A percentile compares a stretch with the other conserved stretches of the same genome.
phyloP scores from a whole-genome alignment of 768 basidiomycete species.

The Lepiota venenata region DNA sequence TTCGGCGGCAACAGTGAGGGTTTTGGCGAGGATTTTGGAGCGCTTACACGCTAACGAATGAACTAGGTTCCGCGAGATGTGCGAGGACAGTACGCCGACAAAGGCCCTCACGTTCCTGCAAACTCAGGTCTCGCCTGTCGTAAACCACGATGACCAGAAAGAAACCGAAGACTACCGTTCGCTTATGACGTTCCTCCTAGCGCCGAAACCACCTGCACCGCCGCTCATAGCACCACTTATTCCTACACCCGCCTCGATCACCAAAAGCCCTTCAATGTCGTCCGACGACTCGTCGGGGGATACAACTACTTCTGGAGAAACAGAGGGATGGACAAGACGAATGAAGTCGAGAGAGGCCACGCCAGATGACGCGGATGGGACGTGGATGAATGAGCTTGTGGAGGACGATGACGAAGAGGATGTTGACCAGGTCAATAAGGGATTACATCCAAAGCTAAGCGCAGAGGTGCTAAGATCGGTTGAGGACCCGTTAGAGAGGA shows the following conservation, averaged over 20 bases:
- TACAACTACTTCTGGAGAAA: slow-evolving; percentile 13
- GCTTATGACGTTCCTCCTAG: slow-evolving; percentile 61
- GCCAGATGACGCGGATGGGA: slow-evolving; percentile 20
- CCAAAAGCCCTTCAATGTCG: slow-evolving; percentile 11
- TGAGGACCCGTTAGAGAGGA: slow-evolving; percentile 23
- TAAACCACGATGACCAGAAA: slow-evolving; percentile 60
- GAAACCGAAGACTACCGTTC: slow-evolving; percentile 64
- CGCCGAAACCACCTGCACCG: slow-evolving; percentile 26
- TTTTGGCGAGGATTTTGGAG: neutral
- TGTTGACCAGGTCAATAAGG: neutral
- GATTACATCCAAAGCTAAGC: slow-evolving; percentile 11
- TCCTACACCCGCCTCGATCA: slow-evolving; percentile 2
- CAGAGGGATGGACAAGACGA: slow-evolving; percentile 36
- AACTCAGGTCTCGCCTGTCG: slow-evolving; percentile 64
- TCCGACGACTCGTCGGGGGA: slow-evolving; percentile 34
- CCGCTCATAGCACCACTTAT: slow-evolving; percentile 14
- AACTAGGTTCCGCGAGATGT: slow-evolving; percentile 78
- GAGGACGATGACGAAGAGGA: slow-evolving; percentile 27
- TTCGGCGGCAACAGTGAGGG: slow-evolving; percentile 72
- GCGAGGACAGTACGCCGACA: slow-evolving; percentile 55
- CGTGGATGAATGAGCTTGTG: slow-evolving; percentile 34
- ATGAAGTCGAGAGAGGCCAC: slow-evolving; percentile 31
- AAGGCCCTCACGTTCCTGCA: slow-evolving; percentile 72
- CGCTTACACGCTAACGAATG: neutral
- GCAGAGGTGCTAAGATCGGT: slow-evolving; percentile 22